Evolutionary conservation across 805 yeast genomes (phyloP).

Genomic region (Candida easanensis): DNA sequence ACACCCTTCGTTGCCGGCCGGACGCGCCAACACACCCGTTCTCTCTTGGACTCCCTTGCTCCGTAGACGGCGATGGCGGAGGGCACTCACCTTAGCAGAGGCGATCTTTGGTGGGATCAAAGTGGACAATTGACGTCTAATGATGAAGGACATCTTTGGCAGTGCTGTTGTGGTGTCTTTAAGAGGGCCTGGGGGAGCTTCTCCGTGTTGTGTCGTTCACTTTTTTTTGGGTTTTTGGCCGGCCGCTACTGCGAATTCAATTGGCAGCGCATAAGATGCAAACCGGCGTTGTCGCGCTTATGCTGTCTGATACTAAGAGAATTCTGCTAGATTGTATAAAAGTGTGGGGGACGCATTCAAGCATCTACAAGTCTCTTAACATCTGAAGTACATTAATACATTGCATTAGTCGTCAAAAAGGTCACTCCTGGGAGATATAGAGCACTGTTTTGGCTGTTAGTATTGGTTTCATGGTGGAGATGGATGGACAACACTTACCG

Average conservation of each 20-base stretch:
- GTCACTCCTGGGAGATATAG: conserved; percentile 25
- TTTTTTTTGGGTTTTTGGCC: conserved; percentile 11
- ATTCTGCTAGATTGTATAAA: no score
- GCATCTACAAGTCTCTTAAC: no score
- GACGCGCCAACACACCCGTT: conserved; percentile 1
- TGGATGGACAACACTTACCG: conserved; percentile 46
- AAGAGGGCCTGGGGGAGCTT: background rate
- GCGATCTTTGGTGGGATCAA: conserved; percentile 99
- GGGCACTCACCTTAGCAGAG: conserved; percentile 74
- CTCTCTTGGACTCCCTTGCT: background rate
- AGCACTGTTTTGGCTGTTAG: conserved; percentile 20
- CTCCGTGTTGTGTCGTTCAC: conserved; percentile 2
- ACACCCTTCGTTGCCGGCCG: background rate
- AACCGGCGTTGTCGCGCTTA: conserved; percentile 9
- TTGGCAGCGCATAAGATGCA: conserved; percentile 18
- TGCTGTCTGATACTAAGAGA: conserved; percentile 3
- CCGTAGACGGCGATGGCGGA: background rate
- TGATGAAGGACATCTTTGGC: conserved; percentile 68
- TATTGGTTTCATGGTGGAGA: background rate
- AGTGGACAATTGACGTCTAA: conserved; percentile 91
- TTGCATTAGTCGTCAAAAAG: background rate
- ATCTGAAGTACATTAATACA: background rate
- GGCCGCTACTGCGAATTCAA: conserved; percentile 7
- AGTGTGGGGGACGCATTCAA: no score
- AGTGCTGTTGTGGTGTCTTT: background rate